Percentiles rank a stretch among this genome's conserved stretches.
Evolutionary conservation across 495 filamentous ascomycete species (phyloP).

Genomic region (Mytilinidion resinicola): DNA sequence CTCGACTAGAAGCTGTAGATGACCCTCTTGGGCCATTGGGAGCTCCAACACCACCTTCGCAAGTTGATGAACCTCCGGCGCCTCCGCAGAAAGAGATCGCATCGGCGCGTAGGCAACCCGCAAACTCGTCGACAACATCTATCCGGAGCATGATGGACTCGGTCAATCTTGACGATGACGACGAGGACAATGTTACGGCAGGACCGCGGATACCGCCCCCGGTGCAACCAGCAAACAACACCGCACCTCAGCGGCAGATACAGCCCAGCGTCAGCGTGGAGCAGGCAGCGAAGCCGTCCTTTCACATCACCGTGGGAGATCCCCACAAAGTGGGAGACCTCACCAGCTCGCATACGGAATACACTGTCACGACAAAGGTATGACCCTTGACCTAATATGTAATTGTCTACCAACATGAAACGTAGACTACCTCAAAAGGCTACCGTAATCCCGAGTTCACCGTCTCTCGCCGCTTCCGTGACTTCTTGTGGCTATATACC

Average conservation of each 20-base stretch:
- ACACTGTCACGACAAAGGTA: slow-evolving; percentile 91
- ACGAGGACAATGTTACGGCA: slow-evolving; percentile 41
- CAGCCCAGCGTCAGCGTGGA: slow-evolving; percentile 83
- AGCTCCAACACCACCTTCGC: slow-evolving; percentile 51
- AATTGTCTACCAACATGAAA: slow-evolving; percentile 1
- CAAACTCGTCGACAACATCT: slow-evolving; percentile 45
- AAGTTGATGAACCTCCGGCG: slow-evolving; percentile 65
- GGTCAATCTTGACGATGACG: slow-evolving; percentile 58
- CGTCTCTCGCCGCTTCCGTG: slow-evolving; percentile 86
- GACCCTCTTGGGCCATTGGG: slow-evolving; percentile 91
- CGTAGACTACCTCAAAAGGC: slow-evolving; percentile 86
- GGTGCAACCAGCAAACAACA: slow-evolving; percentile 50
- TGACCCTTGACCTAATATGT: not conserved
- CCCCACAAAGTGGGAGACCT: slow-evolving; percentile 96
- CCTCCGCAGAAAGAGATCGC: slow-evolving; percentile 79
- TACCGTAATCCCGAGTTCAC: slow-evolving; percentile 86
- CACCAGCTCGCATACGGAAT: slow-evolving; percentile 95
- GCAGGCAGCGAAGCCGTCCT: slow-evolving; percentile 82
- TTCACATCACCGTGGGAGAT: slow-evolving; percentile 90
- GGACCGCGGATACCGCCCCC: slow-evolving; percentile 65
- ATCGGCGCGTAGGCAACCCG: slow-evolving; percentile 46
- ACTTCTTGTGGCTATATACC: slow-evolving; percentile 97
- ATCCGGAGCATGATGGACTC: slow-evolving; percentile 54
- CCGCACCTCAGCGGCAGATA: slow-evolving; percentile 51
- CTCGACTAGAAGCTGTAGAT: slow-evolving; percentile 79